Evolutionary conservation across 2,329 filamentous ascomycete genomes (phyloP).

Genomic region (Colletotrichum sp.): DNA sequence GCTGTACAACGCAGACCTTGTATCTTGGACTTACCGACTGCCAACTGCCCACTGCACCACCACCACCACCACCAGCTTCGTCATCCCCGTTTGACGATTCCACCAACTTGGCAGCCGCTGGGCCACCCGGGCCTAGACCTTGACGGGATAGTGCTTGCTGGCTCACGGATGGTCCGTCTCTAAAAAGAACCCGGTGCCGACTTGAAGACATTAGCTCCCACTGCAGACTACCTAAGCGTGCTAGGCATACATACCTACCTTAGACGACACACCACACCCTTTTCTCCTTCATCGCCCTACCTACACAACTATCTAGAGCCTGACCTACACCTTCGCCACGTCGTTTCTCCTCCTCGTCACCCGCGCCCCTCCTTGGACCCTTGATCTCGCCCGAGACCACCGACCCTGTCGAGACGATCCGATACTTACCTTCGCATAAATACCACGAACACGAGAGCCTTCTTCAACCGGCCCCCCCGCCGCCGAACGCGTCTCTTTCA

Average conservation of each 20-base stretch:
- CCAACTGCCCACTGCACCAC: not conserved
- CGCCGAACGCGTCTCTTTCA: not conserved
- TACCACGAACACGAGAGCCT: not conserved
- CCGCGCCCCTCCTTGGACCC: not conserved
- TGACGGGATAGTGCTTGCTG: slow-evolving; percentile 12
- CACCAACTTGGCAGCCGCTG: not conserved
- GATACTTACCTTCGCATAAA: not conserved
- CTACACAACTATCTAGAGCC: not conserved
- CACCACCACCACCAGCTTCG: not conserved
- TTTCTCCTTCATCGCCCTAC: not conserved
- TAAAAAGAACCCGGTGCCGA: slow-evolving; percentile 4
- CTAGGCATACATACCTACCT: not conserved
- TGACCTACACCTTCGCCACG: slow-evolving; percentile 8
- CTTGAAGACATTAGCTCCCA: slow-evolving; percentile 7
- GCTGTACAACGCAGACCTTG: not conserved
- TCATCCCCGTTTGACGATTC: slow-evolving; percentile 18
- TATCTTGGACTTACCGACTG: not conserved
- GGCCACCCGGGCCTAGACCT: slow-evolving; percentile 11
- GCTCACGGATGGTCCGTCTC: slow-evolving; percentile 6
- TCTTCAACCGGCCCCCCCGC: not conserved
- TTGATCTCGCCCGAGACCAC: not conserved
- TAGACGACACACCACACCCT: slow-evolving; percentile 1
- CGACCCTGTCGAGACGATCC: not conserved
- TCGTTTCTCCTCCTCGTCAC: slow-evolving; percentile 5
- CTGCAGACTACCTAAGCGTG: not conserved